Evolutionary conservation across 257 asterid genomes (phyloP).

Genomic region (Penstemon davidsonii): DNA sequence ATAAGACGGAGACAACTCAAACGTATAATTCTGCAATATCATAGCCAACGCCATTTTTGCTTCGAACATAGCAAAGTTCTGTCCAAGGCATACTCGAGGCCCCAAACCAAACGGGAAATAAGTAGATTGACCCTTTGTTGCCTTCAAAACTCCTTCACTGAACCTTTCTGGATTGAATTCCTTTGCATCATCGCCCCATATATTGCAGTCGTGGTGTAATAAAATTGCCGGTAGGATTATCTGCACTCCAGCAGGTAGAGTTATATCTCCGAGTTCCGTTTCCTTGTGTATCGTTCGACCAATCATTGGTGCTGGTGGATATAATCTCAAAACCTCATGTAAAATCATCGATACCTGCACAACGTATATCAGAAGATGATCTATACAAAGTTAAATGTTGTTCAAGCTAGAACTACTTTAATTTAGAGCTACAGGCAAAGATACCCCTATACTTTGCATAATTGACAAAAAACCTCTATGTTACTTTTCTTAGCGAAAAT

Average conservation of each 20-base stretch:
- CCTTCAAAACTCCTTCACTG: conserved; percentile 4
- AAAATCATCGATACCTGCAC: conserved; percentile 8
- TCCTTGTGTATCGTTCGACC: background rate
- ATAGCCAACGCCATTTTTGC: conserved; percentile 5
- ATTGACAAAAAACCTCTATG: no score
- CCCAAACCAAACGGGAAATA: conserved; percentile 11
- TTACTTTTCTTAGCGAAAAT: no score
- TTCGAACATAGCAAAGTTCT: conserved; percentile 5
- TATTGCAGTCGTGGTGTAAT: conserved; percentile 1
- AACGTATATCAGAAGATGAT: background rate
- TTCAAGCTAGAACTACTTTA: no score
- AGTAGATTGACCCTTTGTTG: background rate
- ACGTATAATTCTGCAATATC: background rate
- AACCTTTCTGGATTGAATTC: conserved; percentile 14
- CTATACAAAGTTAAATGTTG: background rate
- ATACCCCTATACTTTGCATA: no score
- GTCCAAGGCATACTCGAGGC: conserved; percentile 11
- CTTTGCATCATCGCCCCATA: conserved; percentile 19
- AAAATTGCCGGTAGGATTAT: background rate
- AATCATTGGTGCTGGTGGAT: background rate
- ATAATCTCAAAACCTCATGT: background rate
- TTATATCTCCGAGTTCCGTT: background rate
- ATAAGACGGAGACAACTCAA: background rate
- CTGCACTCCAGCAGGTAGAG: background rate
- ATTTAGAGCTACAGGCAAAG: no score